A percentile compares a stretch with the other conserved stretches of the same genome.
Evolutionary conservation across 1,284 basidiomycete species (phyloP).

Genomic region (Irpex rosettiformis): DNA sequence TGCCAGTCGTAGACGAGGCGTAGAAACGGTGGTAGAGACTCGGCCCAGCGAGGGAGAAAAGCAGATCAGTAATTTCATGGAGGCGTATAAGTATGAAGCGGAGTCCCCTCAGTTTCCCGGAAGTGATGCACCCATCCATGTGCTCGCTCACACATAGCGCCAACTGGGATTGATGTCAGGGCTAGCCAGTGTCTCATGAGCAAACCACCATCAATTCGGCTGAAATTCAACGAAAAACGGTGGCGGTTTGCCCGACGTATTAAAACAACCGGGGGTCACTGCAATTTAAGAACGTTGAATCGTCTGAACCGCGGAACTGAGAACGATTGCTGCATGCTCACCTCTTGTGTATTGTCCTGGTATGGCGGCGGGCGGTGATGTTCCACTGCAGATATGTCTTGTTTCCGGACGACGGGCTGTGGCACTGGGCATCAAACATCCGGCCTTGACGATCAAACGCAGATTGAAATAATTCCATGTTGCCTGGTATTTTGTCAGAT

Average conservation of each 20-base stretch:
- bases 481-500: no score
- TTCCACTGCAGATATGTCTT: no score
- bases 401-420: no score
- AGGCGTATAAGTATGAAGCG: neutral
- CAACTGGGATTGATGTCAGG: neutral
- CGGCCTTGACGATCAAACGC: no score
- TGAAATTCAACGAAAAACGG: neutral
- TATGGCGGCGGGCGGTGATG: no score
- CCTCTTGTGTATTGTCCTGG: no score
- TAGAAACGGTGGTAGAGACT: neutral
- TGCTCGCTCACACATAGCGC: neutral
- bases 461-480: no score
- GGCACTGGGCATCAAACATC: no score
- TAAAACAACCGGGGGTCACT: no score
- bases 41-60: slow-evolving; percentile 8
- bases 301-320: no score
- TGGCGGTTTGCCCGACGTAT: neutral
- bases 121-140: neutral
- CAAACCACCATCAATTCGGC: neutral
- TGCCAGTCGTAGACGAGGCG: neutral
- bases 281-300: no score
- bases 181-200: neutral
- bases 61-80: neutral
- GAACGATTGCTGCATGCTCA: no score
- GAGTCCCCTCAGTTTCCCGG: neutral